Percentiles rank a stretch among this genome's conserved stretches.
Conservation (phyloP, 352 stramenopile genomes). For the Phytophthora pini region DNA sequence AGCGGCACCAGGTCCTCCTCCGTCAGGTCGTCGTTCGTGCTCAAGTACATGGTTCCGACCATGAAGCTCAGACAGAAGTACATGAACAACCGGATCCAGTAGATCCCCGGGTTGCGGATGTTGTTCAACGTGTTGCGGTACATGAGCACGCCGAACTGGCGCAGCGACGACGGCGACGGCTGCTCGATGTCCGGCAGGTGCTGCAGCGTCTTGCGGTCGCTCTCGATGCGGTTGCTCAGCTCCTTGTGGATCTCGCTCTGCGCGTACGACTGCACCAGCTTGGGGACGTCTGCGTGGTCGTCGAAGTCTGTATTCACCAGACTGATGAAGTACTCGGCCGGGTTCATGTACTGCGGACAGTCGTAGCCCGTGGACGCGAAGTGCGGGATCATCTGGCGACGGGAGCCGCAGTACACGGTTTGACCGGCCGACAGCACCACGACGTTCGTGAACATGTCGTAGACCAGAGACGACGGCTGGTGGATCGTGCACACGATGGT, state of each 20-base stretch:
- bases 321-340: too few relatives aligned
- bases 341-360: too few relatives aligned
- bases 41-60: slow-evolving; percentile 79
- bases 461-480: slow-evolving; percentile 79
- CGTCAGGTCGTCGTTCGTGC: slow-evolving; percentile 47
- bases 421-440: too few relatives aligned
- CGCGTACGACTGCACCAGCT: slow-evolving; percentile 30
- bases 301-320: too few relatives aligned
- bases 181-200: slow-evolving; percentile 29
- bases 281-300: slow-evolving; percentile 37
- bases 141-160: slow-evolving; percentile 55
- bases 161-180: slow-evolving; percentile 32
- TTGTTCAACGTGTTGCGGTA: slow-evolving; percentile 72
- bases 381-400: too few relatives aligned
- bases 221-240: slow-evolving; percentile 12
- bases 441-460: slow-evolving; percentile 36
- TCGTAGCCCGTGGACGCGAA: too few relatives aligned
- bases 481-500: slow-evolving; percentile 93
- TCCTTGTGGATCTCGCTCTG: slow-evolving; percentile 21
- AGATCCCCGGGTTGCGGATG: slow-evolving; percentile 70
- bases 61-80: slow-evolving; percentile 75
- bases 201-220: slow-evolving; percentile 28
- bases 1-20: slow-evolving; percentile 57
- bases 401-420: too few relatives aligned
- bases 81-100: slow-evolving; percentile 76